phyloP scores from a whole-genome alignment of 495 filamentous ascomycete species.

The Lophiostoma macrostomum region DNA sequence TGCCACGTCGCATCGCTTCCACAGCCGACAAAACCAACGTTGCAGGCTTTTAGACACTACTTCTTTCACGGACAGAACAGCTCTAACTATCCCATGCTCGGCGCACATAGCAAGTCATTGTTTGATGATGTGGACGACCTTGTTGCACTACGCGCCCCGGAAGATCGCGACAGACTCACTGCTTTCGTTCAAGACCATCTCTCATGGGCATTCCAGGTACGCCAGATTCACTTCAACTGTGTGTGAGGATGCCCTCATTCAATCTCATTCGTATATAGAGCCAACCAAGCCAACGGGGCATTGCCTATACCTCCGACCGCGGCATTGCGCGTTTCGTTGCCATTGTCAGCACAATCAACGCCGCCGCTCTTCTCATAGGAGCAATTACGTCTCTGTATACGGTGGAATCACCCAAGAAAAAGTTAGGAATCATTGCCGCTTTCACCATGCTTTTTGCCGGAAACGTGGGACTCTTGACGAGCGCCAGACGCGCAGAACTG shows the following conservation, averaged over 20 bases:
- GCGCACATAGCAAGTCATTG: background rate
- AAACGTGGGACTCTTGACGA: conserved; percentile 9
- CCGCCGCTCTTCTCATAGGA: conserved; percentile 9
- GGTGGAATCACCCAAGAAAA: background rate
- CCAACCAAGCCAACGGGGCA: background rate
- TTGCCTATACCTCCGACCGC: conserved; percentile 11
- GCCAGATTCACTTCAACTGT: no score
- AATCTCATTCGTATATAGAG: background rate
- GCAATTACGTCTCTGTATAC: conserved; percentile 6
- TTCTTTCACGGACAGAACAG: background rate
- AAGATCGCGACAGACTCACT: conserved; percentile 7
- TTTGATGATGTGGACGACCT: conserved; percentile 16
- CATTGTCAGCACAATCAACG: conserved; percentile 5
- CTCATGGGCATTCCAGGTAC: background rate
- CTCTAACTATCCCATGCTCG: conserved; percentile 1
- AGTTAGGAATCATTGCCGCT: conserved; percentile 9
- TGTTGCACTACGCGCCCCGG: background rate
- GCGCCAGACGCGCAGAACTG: conserved; percentile 6
- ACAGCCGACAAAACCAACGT: conserved; percentile 1
- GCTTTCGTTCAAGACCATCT: conserved; percentile 15
- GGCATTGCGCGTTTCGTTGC: conserved; percentile 7
- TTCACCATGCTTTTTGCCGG: conserved; percentile 9
- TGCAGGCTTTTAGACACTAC: background rate
- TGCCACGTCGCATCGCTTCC: conserved; percentile 3
- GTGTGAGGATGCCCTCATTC: no score